A percentile compares a stretch with the other conserved stretches of the same genome.
phyloP scores from a whole-genome alignment of 1,139 yeast genomes.

The Debaryomyces subglobosus region DNA sequence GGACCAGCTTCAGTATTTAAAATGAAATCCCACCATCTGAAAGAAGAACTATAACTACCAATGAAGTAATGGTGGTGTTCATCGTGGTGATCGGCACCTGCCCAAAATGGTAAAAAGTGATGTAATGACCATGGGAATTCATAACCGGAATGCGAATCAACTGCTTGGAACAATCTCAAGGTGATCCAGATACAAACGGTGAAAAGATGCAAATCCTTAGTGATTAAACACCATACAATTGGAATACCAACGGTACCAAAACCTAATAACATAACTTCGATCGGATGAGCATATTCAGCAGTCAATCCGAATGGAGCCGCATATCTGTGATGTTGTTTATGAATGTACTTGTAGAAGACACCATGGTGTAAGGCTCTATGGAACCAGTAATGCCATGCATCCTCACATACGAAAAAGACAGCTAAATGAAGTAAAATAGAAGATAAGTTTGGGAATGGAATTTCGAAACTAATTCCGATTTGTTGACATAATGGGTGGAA shows the following conservation, averaged over 20 bases:
- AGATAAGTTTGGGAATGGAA: slow-evolving; percentile 42
- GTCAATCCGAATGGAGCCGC: slow-evolving; percentile 55
- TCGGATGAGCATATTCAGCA: slow-evolving; percentile 53
- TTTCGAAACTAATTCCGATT: slow-evolving; percentile 39
- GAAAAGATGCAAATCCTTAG: slow-evolving; percentile 45
- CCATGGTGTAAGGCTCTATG: slow-evolving; percentile 51
- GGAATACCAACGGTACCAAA: slow-evolving; percentile 54
- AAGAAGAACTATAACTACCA: slow-evolving; percentile 48
- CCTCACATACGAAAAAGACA: slow-evolving; percentile 47
- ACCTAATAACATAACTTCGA: slow-evolving; percentile 49
- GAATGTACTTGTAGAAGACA: slow-evolving; percentile 50
- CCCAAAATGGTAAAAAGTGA: slow-evolving; percentile 51
- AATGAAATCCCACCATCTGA: slow-evolving; percentile 51
- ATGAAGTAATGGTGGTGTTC: slow-evolving; percentile 51
- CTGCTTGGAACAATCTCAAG: slow-evolving; percentile 50
- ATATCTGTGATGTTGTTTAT: slow-evolving; percentile 52
- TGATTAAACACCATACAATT: slow-evolving; percentile 40
- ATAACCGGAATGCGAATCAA: slow-evolving; percentile 52
- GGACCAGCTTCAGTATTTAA: slow-evolving; percentile 51
- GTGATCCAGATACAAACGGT: slow-evolving; percentile 48
- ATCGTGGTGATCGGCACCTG: slow-evolving; percentile 55
- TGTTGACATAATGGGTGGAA: slow-evolving; percentile 49
- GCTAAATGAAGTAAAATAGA: slow-evolving; percentile 37
- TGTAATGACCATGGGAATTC: slow-evolving; percentile 55
- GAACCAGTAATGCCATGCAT: slow-evolving; percentile 52